These are phyloP conservation scores for Claviceps pazoutovae DNA, from an alignment of 2,329 filamentous ascomycete species.

Conservation along the genomic window DNA sequence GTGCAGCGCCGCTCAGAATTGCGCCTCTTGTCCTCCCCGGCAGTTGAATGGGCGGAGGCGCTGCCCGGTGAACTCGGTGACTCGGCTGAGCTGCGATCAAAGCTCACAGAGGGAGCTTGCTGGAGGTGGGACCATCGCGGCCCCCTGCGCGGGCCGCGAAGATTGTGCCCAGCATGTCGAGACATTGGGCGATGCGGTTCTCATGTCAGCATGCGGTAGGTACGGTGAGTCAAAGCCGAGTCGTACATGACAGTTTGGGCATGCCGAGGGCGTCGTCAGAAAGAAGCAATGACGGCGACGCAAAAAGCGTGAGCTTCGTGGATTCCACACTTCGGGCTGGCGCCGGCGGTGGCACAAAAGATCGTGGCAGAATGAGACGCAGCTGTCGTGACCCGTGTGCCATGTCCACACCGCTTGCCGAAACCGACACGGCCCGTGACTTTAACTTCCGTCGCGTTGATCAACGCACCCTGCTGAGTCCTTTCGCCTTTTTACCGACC, in stretches of 20 bases:
- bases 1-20: slow-evolving; percentile 34
- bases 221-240: neutral
- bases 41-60: slow-evolving; percentile 35
- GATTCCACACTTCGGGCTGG: neutral
- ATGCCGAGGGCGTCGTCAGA: neutral
- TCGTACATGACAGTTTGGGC: slow-evolving; percentile 5
- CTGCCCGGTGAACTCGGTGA: slow-evolving; percentile 33
- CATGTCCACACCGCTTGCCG: neutral
- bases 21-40: slow-evolving; percentile 19
- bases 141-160: slow-evolving; percentile 30
- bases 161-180: slow-evolving; percentile 25
- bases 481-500: too few relatives aligned
- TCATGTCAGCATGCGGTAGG: slow-evolving; percentile 7
- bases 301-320: neutral
- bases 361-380: neutral
- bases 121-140: slow-evolving; percentile 40
- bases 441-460: neutral
- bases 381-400: neutral
- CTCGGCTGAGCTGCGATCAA: slow-evolving; percentile 28
- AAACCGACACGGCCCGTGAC: neutral
- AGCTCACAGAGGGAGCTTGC: slow-evolving; percentile 34
- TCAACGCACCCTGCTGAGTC: too few relatives aligned
- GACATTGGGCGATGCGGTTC: slow-evolving; percentile 19
- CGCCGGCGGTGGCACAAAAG: neutral
- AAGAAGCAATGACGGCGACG: neutral